phyloP scores from a whole-genome alignment of 805 yeast species.

The Ogataea zsoltii region DNA sequence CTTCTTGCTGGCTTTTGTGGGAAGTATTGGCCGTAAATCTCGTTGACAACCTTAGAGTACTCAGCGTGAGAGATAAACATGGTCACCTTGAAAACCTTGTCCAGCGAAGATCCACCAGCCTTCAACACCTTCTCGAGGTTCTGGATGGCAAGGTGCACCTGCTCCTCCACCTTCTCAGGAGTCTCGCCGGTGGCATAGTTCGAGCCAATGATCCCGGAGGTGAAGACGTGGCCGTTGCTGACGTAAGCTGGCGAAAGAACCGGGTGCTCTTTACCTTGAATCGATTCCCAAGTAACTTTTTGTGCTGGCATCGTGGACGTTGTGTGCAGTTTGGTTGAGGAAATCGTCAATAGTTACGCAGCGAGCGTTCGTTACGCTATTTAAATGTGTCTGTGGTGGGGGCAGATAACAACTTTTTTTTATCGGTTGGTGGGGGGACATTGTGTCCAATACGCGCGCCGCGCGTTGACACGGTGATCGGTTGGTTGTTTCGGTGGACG shows the following conservation, averaged over 20 bases:
- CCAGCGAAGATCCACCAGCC: slow-evolving; percentile 46
- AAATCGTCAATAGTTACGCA: no score
- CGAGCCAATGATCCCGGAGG: slow-evolving; percentile 29
- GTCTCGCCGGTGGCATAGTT: slow-evolving; percentile 38
- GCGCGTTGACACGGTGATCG: no score
- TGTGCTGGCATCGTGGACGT: slow-evolving; percentile 17
- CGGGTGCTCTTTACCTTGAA: slow-evolving; percentile 33
- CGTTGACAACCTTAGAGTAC: slow-evolving; percentile 44
- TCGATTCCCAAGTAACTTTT: slow-evolving; percentile 39
- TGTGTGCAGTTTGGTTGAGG: no score
- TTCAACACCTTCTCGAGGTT: slow-evolving; percentile 44
- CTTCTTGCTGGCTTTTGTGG: slow-evolving; percentile 54
- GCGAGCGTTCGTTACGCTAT: no score
- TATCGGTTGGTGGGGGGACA: no score
- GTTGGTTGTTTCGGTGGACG: no score
- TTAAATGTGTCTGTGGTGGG: no score
- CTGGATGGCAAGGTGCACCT: slow-evolving; percentile 45
- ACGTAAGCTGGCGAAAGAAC: slow-evolving; percentile 24
- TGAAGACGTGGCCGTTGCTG: slow-evolving; percentile 28
- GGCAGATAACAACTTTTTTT: no score
- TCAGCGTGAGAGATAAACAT: slow-evolving; percentile 49
- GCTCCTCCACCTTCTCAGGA: slow-evolving; percentile 45
- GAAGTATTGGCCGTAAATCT: slow-evolving; percentile 48
- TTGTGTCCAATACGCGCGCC: no score
- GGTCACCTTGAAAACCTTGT: slow-evolving; percentile 49